Evolutionary conservation across 768 basidiomycete genomes (phyloP).

Genomic region (Russula earlei): DNA sequence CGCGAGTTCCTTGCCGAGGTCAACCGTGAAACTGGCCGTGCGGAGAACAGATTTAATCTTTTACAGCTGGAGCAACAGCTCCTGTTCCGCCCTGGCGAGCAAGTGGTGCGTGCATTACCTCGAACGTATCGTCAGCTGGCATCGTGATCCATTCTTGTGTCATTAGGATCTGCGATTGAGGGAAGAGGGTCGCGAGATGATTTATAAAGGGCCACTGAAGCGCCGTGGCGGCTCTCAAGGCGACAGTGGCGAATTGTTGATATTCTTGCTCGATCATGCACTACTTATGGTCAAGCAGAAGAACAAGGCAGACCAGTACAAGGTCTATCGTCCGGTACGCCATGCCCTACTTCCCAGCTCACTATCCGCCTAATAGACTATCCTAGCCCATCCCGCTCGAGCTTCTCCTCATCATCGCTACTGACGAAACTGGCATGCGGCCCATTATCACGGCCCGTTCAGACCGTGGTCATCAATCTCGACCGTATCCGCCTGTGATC

Average conservation of each 20-base stretch:
- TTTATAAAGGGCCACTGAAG: conserved; percentile 85
- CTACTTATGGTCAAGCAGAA: conserved; percentile 90
- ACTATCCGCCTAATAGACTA: neutral
- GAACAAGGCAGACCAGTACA: conserved; percentile 84
- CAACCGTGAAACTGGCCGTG: conserved; percentile 88
- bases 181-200: conserved; percentile 83
- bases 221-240: conserved; percentile 64
- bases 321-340: conserved; percentile 86
- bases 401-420: conserved; percentile 71
- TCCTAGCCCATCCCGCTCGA: conserved; percentile 90
- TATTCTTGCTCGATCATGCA: conserved; percentile 96
- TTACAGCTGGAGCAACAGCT: conserved; percentile 90
- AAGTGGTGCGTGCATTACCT: conserved; percentile 64
- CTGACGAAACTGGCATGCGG: conserved; percentile 46
- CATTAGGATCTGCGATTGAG: conserved; percentile 71
- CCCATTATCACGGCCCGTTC: conserved; percentile 29
- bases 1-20: conserved; percentile 80
- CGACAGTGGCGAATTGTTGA: conserved; percentile 82
- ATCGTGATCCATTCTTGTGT: neutral
- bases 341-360: neutral
- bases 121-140: neutral
- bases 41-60: conserved; percentile 94
- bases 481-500: conserved; percentile 37
- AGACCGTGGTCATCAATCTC: conserved; percentile 34
- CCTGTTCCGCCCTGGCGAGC: conserved; percentile 80